Evolutionary conservation across 1,284 basidiomycete species (phyloP).

Genomic region (Pseudozyma flocculosa): DNA sequence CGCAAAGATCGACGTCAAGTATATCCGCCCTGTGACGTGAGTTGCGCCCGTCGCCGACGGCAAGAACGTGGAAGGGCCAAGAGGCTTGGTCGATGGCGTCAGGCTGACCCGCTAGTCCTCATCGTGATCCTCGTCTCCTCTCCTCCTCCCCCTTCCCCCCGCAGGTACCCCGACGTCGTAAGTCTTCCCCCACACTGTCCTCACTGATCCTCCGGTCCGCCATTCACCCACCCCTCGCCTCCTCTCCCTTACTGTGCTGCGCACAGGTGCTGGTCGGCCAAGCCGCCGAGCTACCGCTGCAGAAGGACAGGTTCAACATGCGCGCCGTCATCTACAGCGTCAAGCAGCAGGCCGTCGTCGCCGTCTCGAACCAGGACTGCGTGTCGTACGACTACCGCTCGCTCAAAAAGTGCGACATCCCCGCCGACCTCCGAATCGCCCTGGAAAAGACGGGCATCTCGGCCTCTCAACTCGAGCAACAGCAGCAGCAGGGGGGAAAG

Average conservation of each 20-base stretch:
- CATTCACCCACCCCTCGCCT: neutral
- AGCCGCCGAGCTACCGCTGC: slow-evolving; percentile 31
- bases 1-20: slow-evolving; percentile 43
- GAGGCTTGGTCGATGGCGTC: too few species aligned
- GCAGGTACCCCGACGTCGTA: slow-evolving; percentile 33
- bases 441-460: slow-evolving; percentile 11
- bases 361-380: slow-evolving; percentile 33
- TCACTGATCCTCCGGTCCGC: slow-evolving; percentile 6
- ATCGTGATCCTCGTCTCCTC: neutral
- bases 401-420: slow-evolving; percentile 41
- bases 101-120: too few species aligned
- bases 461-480: neutral
- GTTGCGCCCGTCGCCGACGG: too few species aligned
- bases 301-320: slow-evolving; percentile 33
- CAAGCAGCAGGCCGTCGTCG: slow-evolving; percentile 34
- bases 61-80: too few species aligned
- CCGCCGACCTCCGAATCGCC: slow-evolving; percentile 18
- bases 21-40: slow-evolving; percentile 37
- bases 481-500: too few species aligned
- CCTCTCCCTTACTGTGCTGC: neutral
- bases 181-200: slow-evolving; percentile 3
- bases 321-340: slow-evolving; percentile 32
- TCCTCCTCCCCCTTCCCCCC: too few species aligned
- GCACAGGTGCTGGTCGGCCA: slow-evolving; percentile 35
- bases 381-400: slow-evolving; percentile 46